Base-by-base conservation (phyloP, 2,329 filamentous ascomycete species). In the Emmonsiellopsis sp. region DNA sequence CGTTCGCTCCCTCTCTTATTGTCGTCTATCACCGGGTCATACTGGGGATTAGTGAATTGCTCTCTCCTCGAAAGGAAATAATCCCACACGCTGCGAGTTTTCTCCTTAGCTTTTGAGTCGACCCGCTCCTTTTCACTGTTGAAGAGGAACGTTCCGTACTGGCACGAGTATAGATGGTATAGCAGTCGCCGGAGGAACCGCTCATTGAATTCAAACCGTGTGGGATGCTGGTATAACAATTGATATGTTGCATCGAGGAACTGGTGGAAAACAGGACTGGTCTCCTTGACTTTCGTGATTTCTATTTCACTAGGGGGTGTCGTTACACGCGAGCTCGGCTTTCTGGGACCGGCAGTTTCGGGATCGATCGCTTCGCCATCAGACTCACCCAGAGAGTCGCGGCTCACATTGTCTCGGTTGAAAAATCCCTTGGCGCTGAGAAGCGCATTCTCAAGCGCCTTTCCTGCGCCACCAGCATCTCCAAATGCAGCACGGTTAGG, bases 171-270 rank as follows among this genome's bases (percentile, higher is more conserved):
- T 1, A 95, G 79, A 67, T 98, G 93, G 66, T 97, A 98, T 1
- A 97, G 77, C 2, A 98, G 76, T 16, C 93, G 83, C 30, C 89
- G 81, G 6, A 98, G 74, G 69, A 98, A 97, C 4, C 92, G 84
- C 67, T 97, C 93, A 61, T 95, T 97, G 71, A 90, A 98, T 68
- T 98, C 92, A 65, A 98, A 98, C 0, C 91, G 85, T 6, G 83
- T 87, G 0, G 90, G 90, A 62, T 92, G 78, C 67, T 97, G 93
- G 56, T 87, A 79, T 26, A 95, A 73, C 31, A 98, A 77, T 68
- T 98, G 93, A 66, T 93, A 97, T 1, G 89, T 89, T 38, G 89
- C 90, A 65, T 97, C 93, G 8, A 98, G 80, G 70, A 97, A 98
- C 66, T 98, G 93, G 63, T 98, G 93, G 70, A 98, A 98, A 26